Percentiles rank a stretch among this genome's conserved stretches.
These are phyloP conservation scores for Exophiala sp. DNA, from an alignment of 2,329 filamentous ascomycete genomes.

Conservation along the genomic window DNA sequence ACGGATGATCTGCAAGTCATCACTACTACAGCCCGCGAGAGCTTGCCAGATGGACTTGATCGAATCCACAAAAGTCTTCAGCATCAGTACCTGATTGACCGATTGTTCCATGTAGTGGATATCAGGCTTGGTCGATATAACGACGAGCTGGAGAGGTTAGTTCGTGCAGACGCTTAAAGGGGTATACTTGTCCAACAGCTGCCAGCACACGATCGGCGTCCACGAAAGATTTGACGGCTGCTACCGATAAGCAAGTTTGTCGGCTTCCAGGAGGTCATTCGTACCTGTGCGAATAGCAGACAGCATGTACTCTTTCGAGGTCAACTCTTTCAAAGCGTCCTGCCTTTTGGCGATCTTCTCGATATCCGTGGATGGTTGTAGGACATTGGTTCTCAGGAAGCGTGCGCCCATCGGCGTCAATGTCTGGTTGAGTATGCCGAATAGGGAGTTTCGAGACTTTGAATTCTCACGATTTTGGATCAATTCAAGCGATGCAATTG, in stretches of 20 bases:
- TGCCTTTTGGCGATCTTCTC: slow-evolving; percentile 69
- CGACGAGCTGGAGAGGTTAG: slow-evolving; percentile 60
- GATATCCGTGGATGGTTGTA: slow-evolving; percentile 78
- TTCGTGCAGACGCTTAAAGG: neutral
- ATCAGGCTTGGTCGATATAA: slow-evolving; percentile 64
- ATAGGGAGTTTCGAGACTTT: slow-evolving; percentile 77
- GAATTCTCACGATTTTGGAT: slow-evolving; percentile 78
- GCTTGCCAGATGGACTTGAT: slow-evolving; percentile 66
- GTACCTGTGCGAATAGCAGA: slow-evolving; percentile 66
- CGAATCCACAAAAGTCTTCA: slow-evolving; percentile 74
- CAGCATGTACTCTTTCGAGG: slow-evolving; percentile 81
- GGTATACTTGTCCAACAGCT: slow-evolving; percentile 49
- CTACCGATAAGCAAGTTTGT: slow-evolving; percentile 12
- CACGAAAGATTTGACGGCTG: slow-evolving; percentile 68
- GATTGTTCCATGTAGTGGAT: slow-evolving; percentile 72
- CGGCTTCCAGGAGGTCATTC: slow-evolving; percentile 24
- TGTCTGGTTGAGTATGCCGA: slow-evolving; percentile 81
- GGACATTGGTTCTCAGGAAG: slow-evolving; percentile 76
- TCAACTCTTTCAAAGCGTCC: slow-evolving; percentile 78
- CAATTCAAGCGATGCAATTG: slow-evolving; percentile 80
- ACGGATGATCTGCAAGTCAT: slow-evolving; percentile 65
- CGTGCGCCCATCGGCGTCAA: slow-evolving; percentile 83
- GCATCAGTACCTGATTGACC: slow-evolving; percentile 79
- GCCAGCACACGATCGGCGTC: slow-evolving; percentile 80
- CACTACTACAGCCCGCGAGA: slow-evolving; percentile 60